These are phyloP conservation scores for Podaxis sp. DNA, from an alignment of 768 basidiomycete genomes.

Conservation along the genomic window DNA sequence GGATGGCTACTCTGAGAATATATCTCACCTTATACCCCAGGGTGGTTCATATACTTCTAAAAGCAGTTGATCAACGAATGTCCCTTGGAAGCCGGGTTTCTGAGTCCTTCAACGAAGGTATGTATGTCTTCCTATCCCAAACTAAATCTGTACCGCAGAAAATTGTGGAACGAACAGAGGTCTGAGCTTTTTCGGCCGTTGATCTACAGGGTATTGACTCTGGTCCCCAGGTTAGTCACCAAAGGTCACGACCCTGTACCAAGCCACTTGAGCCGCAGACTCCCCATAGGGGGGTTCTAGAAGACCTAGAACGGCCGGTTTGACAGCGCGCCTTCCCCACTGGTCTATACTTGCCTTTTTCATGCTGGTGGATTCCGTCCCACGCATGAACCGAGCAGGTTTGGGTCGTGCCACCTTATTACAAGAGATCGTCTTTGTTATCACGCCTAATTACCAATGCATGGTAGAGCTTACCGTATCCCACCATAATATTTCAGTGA, in stretches of 20 bases:
- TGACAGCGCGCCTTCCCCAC: conserved; percentile 3
- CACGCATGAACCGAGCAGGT: conserved; percentile 3
- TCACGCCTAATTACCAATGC: not conserved
- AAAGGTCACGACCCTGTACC: conserved; percentile 7
- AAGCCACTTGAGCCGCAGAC: conserved; percentile 11
- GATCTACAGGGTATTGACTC: conserved; percentile 7
- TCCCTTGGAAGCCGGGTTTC: conserved; percentile 1
- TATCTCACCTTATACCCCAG: not conserved
- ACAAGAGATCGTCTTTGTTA: not conserved
- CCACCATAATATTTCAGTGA: not conserved
- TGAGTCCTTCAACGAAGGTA: not conserved
- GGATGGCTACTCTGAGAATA: not conserved
- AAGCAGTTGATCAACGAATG: not conserved
- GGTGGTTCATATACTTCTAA: not conserved
- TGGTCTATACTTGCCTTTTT: conserved; percentile 12
- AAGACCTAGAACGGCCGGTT: conserved; percentile 4
- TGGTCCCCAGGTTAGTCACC: conserved; percentile 3
- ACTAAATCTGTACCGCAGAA: not conserved
- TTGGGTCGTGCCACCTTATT: not conserved
- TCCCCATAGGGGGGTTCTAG: conserved; percentile 11
- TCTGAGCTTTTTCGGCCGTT: not conserved
- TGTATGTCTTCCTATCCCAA: not conserved
- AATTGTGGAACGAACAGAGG: not conserved
- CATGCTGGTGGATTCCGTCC: not conserved
- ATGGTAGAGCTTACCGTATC: not conserved